Base-by-base conservation (phyloP, 768 basidiomycete species). In the Leccinum longicurvipes region DNA sequence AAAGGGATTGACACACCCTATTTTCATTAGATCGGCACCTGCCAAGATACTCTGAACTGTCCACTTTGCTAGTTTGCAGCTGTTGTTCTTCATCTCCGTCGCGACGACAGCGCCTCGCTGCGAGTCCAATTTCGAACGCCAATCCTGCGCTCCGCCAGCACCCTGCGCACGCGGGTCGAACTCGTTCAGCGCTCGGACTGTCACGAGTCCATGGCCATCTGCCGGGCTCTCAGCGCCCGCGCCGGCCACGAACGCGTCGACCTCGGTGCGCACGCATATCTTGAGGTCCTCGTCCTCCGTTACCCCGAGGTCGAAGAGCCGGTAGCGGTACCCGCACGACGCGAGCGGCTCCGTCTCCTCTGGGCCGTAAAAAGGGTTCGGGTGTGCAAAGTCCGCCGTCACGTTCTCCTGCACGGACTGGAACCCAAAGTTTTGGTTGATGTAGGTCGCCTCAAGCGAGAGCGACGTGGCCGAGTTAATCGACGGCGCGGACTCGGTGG, bases 51-150 rank as follows among this genome's bases (percentile, higher is more conserved):
- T 90, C 77, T 98, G 94, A 17, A 98, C 91, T 0, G 96, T 87
- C 94, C 96, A 99, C 66, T 96, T 89, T 19, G 95, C 94, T 27
- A 99, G 82, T 73, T 99, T 99, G 76, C 88, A 94, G 64, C 88
- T 91, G 76, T 99, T 99, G 75, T 99, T 99, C 79, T 98, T 99
- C 97, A 98, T 98, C 79, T 99, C 97, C 24, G 93, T 95, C 32
- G 97, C 93, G 57, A 98, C 94, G 42, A 99, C 96, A 2, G 97
- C 97, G 59, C 97, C 97, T 45, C 94, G 85, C 73, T 98, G 94
- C 5, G 90, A 86, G 73, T 99, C 97, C 42, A 99, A 77, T 74
- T 96, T 96, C n/a, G 90, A 83, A 31, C 95, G 84, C 97, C 97
- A 99, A 72, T 99, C 97, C n/a, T 94, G 91, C 17, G 96, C 94